Evolutionary conservation across 1,139 yeast genomes (phyloP), one percentile per base, ranked within the genome.

Genomic region (Pichia inconspicua): DNA sequence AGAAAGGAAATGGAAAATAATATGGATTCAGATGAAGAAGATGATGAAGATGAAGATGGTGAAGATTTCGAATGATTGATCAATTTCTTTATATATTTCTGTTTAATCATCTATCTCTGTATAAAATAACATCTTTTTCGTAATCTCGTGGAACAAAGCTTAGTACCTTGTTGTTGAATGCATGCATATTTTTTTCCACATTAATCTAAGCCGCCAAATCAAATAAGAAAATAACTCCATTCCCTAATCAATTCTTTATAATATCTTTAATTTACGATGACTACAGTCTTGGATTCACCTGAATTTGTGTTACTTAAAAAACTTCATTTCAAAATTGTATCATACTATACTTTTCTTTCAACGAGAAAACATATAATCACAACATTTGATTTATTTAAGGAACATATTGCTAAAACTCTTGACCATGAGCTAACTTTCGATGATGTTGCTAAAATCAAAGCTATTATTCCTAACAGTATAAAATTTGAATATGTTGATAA

Each of bases 401-500:
- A 69, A 9, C 74, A 82, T 0, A 74, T 76, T 5, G 75, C 74
- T 49, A 67, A 67, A 45, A 71, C 72, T 1, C 61, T 75, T 9
- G 64, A 65, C n/a, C 54, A 75, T 39, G 61, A 61, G 8, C 56
- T 75, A 31, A 57, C 63, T 2, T 58, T 65, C 35, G 59, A 65
- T 10, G 95, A 86, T 61, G 72, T 85, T 41, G 87, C 95, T 1
- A 71, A 73, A 48, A 73, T 89, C 41, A 76, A 73, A 44, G 73
- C 67, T n/a, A 61, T 90, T 3, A 62, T 85, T 12, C 95, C 96
- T 0, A 68, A 74, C 25, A 90, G 83, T 44, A 77, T 85, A 19
- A 68, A 80, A 3, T 80, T 82, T 56, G 86, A 78, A 45, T 89
- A 86, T 62, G 81, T 85, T 37, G 90, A 84, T 59, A 86, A 81